Evolutionary conservation across 495 filamentous ascomycete species (phyloP), one percentile per base, ranked within the genome.

Genomic region (Pyrenula aspistea): DNA sequence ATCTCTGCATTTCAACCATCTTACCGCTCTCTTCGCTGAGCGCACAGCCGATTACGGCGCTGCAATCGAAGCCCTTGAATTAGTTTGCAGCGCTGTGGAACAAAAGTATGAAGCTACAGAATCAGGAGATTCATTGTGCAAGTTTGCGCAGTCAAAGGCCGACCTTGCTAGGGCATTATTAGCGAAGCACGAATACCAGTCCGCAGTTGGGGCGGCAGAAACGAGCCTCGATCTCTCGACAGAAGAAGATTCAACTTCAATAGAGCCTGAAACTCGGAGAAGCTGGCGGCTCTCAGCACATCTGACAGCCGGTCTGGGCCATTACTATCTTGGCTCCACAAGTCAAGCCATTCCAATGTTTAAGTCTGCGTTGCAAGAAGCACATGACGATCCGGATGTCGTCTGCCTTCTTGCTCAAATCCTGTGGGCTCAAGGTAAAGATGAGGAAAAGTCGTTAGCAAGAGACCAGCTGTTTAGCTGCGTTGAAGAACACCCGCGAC

Each of bases 391-490:
- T 55, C 88, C 92, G 1, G 89, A 98, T 67, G 86, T 92, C 2
- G 83, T 91, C 15, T 95, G 91, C 63, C 77, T 96, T 15, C 77
- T 97, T 10, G 85, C 91, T 1, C 87, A 97, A 65, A 84, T 96
- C 2, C 77, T 97, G 3, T 98, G 92, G 91, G 90, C 89, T 2
- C 91, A 87, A 64, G 91, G 88, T 22, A 83, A 82, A 1, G 81
- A 86, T 8, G 81, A 86, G 12, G 86, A 91, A 53, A 77, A 83
- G 48, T 78, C 77, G 49, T 80, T 89, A 56, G 89, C 92, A 12
- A 78, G 88, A 2, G 83, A 94, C 53, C 80, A 93, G 57, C 70
- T 97, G 21, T 89, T 95, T 61, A 83, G 83, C 12, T 78, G 85
- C 53, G 83, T 95, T 15, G 86, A 91, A 62, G 75, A 64, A 21